A percentile compares a stretch with the other conserved stretches of the same genome.
Conservation (phyloP, 306 rosid species). For the Quercus rubra region DNA sequence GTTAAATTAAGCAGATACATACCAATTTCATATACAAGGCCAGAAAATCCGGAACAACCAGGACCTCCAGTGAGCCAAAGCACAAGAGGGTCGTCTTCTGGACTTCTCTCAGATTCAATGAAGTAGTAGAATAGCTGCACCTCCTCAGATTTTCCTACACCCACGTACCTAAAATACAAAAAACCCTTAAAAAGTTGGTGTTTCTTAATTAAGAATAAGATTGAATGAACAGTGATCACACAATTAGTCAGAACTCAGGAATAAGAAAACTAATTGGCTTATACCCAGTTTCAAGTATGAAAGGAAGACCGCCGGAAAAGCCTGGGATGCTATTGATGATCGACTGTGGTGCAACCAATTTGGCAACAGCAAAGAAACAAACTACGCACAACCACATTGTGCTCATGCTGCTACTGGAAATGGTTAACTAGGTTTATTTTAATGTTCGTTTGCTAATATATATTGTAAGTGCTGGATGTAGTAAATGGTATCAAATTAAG, state of each 20-base stretch:
- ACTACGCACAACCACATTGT: background rate
- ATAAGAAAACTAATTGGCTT: background rate
- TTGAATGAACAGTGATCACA: no score
- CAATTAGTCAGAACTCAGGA: no score
- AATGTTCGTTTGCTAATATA: no score
- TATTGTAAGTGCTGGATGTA: no score
- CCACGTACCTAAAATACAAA: background rate
- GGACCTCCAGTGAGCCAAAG: background rate
- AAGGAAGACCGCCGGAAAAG: background rate
- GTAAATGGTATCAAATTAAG: no score
- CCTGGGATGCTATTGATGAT: background rate
- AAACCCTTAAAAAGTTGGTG: no score
- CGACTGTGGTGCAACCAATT: background rate
- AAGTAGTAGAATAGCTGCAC: background rate
- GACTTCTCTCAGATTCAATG: background rate
- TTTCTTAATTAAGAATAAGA: no score
- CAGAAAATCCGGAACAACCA: background rate
- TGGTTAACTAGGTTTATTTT: no score
- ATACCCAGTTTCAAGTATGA: background rate
- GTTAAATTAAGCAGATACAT: background rate
- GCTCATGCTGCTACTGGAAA: background rate
- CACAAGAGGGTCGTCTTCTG: background rate
- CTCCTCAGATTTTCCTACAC: background rate
- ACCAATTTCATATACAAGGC: background rate
- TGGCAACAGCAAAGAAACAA: no score